Evolutionary conservation across 2,329 filamentous ascomycete species (phyloP), one percentile per base, ranked within the genome.

Genomic region (Capronia epimyces): DNA sequence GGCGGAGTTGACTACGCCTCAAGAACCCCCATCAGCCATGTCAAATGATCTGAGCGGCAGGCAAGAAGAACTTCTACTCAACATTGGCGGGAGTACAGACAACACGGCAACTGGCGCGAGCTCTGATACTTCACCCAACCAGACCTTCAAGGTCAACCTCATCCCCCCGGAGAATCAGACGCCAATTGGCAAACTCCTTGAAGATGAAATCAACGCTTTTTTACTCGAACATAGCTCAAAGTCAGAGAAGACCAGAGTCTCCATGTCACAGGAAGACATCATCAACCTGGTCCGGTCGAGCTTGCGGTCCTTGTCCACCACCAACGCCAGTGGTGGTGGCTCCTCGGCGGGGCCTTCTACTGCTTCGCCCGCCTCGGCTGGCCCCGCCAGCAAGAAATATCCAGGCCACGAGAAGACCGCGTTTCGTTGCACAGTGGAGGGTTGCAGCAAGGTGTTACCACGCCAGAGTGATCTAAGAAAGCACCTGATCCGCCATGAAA

Each of bases 401-500:
- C 41, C 48, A 16, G 15, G 16, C n/a, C 18, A 16, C 15, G 49
- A 49, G 24, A 29, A 53, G 29, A 40, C 29, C 13, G 37, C 36
- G 15, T 42, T 50, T 31, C 32, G 31, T 13, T 58, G 56, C 46
- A 16, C 24, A 9, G 25, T 42, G n/a, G 18, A 46, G 18, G 31
- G 37, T 34, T 62, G 60, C 43, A 37, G 15, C 9, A 61, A 60
- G 36, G 25, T 46, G 2, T 56, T 50, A 39, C 31, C 27, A 6
- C 52, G 55, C n/a, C 34, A 45, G 15, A 57, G 57, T 40, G 57
- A 60, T 2, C 50, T 60, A 51, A 91, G 87, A 58, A 96, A 96
- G 66, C 90, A 95, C 65, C 74, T 80, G 66, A 91, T 89, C 64
- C 81, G 89, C 1, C 90, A 96, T 65, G 76, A 80, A 6, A 83